Evolutionary conservation across 2,329 filamentous ascomycete genomes (phyloP).

Genomic region (Claviceps pazoutovae): DNA sequence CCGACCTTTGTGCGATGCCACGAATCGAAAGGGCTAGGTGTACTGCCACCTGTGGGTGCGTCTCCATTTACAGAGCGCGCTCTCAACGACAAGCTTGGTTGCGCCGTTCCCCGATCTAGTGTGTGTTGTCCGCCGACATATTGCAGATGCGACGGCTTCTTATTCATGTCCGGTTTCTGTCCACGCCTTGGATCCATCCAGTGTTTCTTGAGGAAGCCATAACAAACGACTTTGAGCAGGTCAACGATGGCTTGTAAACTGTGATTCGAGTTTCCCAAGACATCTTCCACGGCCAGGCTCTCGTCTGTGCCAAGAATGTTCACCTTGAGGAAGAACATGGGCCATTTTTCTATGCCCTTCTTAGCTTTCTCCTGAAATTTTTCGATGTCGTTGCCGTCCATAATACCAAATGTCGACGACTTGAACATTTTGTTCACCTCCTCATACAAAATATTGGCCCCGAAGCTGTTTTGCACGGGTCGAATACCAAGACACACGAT

Average conservation of each 20-base stretch:
- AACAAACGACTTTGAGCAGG: constrained; percentile 53
- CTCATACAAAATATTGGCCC: constrained; percentile 56
- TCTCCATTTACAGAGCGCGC: background rate
- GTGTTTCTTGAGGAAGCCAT: constrained; percentile 62
- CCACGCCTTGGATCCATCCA: constrained; percentile 45
- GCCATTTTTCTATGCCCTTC: constrained; percentile 68
- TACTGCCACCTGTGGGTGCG: background rate
- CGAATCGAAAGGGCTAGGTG: constrained; percentile 7
- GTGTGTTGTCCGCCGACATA: background rate
- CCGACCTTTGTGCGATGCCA: constrained; percentile 25
- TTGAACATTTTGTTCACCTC: constrained; percentile 66
- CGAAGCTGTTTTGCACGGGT: constrained; percentile 43
- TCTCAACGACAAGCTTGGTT: background rate
- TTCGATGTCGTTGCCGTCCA: constrained; percentile 30
- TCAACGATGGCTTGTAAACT: constrained; percentile 37
- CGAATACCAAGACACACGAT: constrained; percentile 68
- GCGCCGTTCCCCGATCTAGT: background rate
- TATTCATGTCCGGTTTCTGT: constrained; percentile 3
- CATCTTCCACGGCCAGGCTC: constrained; percentile 20
- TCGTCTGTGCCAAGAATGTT: constrained; percentile 20
- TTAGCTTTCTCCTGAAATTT: constrained; percentile 33
- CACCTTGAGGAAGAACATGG: constrained; percentile 77
- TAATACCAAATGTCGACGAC: constrained; percentile 60
- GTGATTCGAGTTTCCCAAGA: constrained; percentile 32
- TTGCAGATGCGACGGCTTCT: background rate